A percentile compares a stretch with the other conserved stretches of the same genome.
Conservation (phyloP, 306 rosid genomes). For the Quercus berberidifolia region DNA sequence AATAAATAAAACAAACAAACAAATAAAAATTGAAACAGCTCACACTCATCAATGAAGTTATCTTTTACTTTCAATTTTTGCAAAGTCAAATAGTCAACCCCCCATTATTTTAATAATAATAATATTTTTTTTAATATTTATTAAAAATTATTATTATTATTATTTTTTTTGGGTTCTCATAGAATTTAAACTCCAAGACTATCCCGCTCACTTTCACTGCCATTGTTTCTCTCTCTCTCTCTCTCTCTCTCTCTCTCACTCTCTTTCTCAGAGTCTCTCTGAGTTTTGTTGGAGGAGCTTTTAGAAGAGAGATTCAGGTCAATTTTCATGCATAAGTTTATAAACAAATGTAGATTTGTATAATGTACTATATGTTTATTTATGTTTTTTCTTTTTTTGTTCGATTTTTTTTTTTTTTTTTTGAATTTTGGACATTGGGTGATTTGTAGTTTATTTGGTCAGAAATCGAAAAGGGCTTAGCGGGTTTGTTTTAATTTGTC, state of each 20-base stretch:
- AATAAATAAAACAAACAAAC: not conserved
- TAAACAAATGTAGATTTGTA: not conserved
- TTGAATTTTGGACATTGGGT: not conserved
- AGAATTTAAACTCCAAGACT: constrained; percentile 8
- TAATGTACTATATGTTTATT: not conserved
- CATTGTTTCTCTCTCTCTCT: not conserved
- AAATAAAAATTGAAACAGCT: not conserved
- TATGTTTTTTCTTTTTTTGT: not conserved
- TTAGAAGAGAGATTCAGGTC: constrained; percentile 52
- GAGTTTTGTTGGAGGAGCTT: constrained; percentile 29
- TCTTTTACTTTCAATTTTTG: not conserved
- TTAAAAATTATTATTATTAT: not conserved
- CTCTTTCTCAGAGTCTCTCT: constrained; percentile 24
- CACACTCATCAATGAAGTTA: not conserved
- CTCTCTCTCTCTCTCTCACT: not conserved
- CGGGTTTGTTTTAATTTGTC: constrained; percentile 8
- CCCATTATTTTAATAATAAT: not conserved
- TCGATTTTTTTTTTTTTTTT: not conserved
- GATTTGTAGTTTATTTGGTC: not conserved
- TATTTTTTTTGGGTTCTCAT: not conserved
- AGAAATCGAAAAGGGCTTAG: constrained; percentile 22
- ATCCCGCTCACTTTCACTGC: constrained; percentile 18
- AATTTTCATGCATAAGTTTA: constrained; percentile 3
- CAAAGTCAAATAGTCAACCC: constrained; percentile 16
- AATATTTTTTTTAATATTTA: too few relatives aligned